A percentile compares a stretch with the other conserved stretches of the same genome.
phyloP scores from a whole-genome alignment of 192 early-diverging fungal genomes.

The Backusella tarrabulga region DNA sequence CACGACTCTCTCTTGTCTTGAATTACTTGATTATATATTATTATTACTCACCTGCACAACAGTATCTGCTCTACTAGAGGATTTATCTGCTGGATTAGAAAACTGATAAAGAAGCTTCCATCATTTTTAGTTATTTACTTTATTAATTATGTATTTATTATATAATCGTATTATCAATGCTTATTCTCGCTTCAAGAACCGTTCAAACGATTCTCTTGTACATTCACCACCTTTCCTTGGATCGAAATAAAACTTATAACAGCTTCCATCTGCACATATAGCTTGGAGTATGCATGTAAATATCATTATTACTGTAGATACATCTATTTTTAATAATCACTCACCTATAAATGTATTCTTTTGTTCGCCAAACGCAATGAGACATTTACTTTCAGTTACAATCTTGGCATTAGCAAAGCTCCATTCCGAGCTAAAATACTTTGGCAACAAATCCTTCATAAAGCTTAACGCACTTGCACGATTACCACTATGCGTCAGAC shows the following conservation, averaged over 20 bases:
- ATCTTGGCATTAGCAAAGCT: constrained; percentile 88
- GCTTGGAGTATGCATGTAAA: constrained; percentile 33
- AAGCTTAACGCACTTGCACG: constrained; percentile 54
- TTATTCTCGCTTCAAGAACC: constrained; percentile 37
- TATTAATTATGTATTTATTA: neutral
- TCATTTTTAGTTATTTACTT: neutral
- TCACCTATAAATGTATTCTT: constrained; percentile 71
- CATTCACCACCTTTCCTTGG: constrained; percentile 70
- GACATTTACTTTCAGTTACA: constrained; percentile 73
- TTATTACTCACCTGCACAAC: no score
- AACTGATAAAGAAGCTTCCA: neutral
- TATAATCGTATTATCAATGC: neutral
- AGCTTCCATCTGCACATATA: constrained; percentile 86
- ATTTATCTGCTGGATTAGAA: no score
- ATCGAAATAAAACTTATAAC: constrained; percentile 85
- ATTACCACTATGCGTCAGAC: constrained; percentile 46
- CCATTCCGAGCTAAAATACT: constrained; percentile 95
- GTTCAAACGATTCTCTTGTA: constrained; percentile 46
- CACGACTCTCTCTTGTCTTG: no score
- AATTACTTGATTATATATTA: no score
- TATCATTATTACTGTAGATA: neutral
- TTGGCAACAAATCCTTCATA: constrained; percentile 83
- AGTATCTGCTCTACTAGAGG: no score
- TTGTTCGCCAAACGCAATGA: constrained; percentile 79
- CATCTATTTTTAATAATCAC: neutral